Evolutionary conservation across 108 stramenopile species (phyloP), one percentile per base, ranked within the genome.

Genomic region (Fragilariopsis cylindrus): DNA sequence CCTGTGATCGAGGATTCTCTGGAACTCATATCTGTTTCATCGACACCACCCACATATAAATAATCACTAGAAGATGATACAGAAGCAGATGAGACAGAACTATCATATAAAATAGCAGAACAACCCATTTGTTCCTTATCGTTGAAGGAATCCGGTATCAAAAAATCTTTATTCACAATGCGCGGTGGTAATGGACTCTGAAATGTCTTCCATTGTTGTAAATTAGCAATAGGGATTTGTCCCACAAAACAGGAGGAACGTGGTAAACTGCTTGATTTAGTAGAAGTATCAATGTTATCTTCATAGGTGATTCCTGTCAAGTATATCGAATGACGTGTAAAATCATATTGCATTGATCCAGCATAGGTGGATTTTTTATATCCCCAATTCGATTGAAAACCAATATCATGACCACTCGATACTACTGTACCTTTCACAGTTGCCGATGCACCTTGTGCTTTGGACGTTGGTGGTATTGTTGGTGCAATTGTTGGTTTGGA

Each of bases 331-430:
- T 63, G 43, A 15, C 42, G 11, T 12, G 42, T 43, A 40, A 63
- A 63, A 43, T 63, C 62, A 45, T 63, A 63, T n/a, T 16, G 44
- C 62, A 63, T 63, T n/a, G 62, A 63, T 44, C 62, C 62, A 45
- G 62, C 8, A 40, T 63, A 45, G 1, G 62, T 15, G 1, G 62
- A 4, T 21, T 21, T 21, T 21, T 21, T 21, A 21, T 21, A 21
- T 11, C 62, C 62, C 62, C 62, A 63, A 63, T 63, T 45, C 44
- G 62, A 63, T 40, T 63, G 62, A 15, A 63, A 44, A 3, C 42
- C 62, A 13, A 45, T 13, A 13, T 21, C 21, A 21, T 21, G 21
- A 21, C 21, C 21, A 21, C 21, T 21, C 1, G 21, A 21, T 21
- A 21, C 21, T 0, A 21, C 21, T 21, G 21, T 21, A 21, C 21